phyloP scores from a whole-genome alignment of 495 filamentous ascomycete genomes.

The Achaetomiella virescens region DNA sequence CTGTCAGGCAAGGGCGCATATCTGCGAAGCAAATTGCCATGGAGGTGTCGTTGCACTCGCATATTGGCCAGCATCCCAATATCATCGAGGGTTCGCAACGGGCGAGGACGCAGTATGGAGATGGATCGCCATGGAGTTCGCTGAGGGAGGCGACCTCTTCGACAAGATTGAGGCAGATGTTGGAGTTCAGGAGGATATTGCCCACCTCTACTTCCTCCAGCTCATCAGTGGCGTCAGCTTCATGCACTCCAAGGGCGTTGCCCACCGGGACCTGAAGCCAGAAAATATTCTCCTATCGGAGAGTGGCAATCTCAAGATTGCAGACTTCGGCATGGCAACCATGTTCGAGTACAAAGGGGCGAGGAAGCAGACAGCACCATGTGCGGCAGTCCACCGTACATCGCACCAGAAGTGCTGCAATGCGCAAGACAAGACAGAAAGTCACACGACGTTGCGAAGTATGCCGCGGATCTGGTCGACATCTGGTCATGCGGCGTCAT shows the following conservation, averaged over 20 bases:
- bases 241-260: slow-evolving; percentile 89
- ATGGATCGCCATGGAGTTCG: slow-evolving; percentile 98
- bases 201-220: slow-evolving; percentile 93
- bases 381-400: slow-evolving; percentile 95
- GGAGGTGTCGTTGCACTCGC: slow-evolving; percentile 81
- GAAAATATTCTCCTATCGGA: slow-evolving; percentile 82
- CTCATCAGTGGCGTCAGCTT: slow-evolving; percentile 84
- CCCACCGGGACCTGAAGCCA: slow-evolving; percentile 85
- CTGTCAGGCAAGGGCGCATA: slow-evolving; percentile 79
- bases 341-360: slow-evolving; percentile 83
- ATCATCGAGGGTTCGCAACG: slow-evolving; percentile 80
- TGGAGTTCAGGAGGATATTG: slow-evolving; percentile 85
- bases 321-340: slow-evolving; percentile 94
- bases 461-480: slow-evolving; percentile 77
- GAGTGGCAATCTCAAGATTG: slow-evolving; percentile 85
- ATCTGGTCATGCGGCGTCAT: slow-evolving; percentile 98
- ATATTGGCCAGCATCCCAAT: slow-evolving; percentile 83
- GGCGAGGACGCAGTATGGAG: slow-evolving; percentile 87
- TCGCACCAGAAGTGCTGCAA: slow-evolving; percentile 83
- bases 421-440: slow-evolving; percentile 40
- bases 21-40: slow-evolving; percentile 79
- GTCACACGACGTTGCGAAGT: slow-evolving; percentile 55
- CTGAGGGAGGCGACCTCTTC: slow-evolving; percentile 93
- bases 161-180: slow-evolving; percentile 99
- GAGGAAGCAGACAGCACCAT: slow-evolving; percentile 73